Evolutionary conservation across 768 basidiomycete genomes (phyloP), one percentile per base, ranked within the genome.

Genomic region (Russula brevipes): DNA sequence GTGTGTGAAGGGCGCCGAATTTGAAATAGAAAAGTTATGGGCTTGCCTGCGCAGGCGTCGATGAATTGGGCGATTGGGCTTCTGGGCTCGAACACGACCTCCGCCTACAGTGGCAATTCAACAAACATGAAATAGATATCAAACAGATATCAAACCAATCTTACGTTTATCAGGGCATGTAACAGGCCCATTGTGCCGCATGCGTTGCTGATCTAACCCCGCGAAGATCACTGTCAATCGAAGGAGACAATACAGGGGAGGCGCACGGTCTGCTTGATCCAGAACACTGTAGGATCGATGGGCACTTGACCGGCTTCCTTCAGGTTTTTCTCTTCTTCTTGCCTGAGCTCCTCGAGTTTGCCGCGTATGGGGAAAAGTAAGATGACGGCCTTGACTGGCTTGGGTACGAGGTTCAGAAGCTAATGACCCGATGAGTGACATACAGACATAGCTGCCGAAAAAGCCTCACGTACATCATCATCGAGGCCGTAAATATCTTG

Each of bases 231-330:
- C 4, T 39, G 49, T 61, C 19, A n/a, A 51, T 11, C 30, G 5
- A 24, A 16, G 52, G 11, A 54, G 12, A 12, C 10, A 24, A 17
- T 17, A 38, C 14, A 3, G 39, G 51, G 14, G 2, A 50, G 36
- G 71, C 81, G 38, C 60, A 91, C 93, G 56, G 89, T 96, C 73
- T 97, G 94, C 73, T 92, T 93, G 76, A 96, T 91, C 82, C 85
- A 97, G 68, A 94, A 77, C 5, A 96, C 75, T 0, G 83, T 84
- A 5, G 82, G 80, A 68, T 91, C 85, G 4, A 90, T 70, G 0
- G 75, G 72, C 10, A 74, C 76, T 59, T 79, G 76, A 0, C 75
- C 84, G 47, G 79, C 77, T 14, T 72, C 73, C 33, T 73, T 73
- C 53, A 89, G 80, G 67, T 73, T 71, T 47, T 74, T 74, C 66